These are phyloP conservation scores for Lablab purpureus DNA, from an alignment of 306 rosid species.

Conservation along the genomic window DNA sequence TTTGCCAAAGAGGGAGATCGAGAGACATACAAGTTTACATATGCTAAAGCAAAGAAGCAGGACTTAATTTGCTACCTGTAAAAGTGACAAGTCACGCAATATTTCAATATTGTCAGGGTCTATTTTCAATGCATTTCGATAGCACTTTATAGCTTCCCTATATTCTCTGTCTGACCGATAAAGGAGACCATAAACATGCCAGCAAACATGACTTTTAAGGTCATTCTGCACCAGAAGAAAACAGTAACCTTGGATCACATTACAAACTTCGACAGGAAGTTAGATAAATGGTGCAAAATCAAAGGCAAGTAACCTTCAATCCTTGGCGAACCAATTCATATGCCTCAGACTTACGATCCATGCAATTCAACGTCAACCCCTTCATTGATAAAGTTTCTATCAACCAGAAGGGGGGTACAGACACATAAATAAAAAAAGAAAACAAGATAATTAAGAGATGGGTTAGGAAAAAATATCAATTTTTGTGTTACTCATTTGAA, in stretches of 20 bases:
- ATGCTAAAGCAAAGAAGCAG: constrained; percentile 39
- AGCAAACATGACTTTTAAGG: constrained; percentile 98
- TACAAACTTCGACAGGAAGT: constrained; percentile 9
- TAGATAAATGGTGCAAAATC: constrained; percentile 8
- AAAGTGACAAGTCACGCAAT: constrained; percentile 83
- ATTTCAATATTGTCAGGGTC: constrained; percentile 99
- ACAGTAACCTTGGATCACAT: constrained; percentile 34
- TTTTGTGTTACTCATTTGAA: not conserved
- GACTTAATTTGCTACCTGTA: no score
- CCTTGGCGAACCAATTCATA: constrained; percentile 93
- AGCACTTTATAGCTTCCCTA: constrained; percentile 97
- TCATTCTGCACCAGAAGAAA: constrained; percentile 78
- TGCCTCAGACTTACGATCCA: constrained; percentile 97
- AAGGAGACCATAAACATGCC: constrained; percentile 99
- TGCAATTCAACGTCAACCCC: constrained; percentile 95
- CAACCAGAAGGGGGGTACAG: constrained; percentile 48
- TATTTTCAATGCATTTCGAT: constrained; percentile 90
- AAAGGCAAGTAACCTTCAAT: constrained; percentile 64
- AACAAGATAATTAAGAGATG: constrained; percentile 11
- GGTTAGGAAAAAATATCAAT: not conserved
- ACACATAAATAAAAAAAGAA: constrained; percentile 21
- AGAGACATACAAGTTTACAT: not conserved
- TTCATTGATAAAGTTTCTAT: constrained; percentile 98
- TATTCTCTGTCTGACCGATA: constrained; percentile 98
- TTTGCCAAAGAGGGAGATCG: not conserved